Base-by-base conservation (phyloP, 768 basidiomycete genomes). In the Leccinum uliginosum region DNA sequence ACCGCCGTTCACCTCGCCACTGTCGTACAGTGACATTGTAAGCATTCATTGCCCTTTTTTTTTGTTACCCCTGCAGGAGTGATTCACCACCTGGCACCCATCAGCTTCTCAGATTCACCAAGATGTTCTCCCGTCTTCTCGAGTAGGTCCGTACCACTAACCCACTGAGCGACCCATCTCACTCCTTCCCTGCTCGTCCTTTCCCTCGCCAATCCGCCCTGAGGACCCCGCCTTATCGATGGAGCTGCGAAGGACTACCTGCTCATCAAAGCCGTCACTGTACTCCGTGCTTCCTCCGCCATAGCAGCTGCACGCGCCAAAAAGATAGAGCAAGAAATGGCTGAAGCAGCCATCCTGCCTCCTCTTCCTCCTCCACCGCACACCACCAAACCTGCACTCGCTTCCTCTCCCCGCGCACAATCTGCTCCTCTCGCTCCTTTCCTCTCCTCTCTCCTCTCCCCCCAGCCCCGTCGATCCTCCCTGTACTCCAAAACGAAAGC, bases 71-170 rank as follows among this genome's bases (percentile, higher is more conserved):
- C n/a, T 9, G 5, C 67, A n/a, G n/a, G n/a, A 90, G 86, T 89
- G 43, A 71, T 82, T 24, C 83, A 84, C 56, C n/a, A n/a, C n/a
- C n/a, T n/a, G n/a, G n/a, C 71, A 78, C 40, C 78, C 82, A 3
- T 78, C 84, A 9, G 75, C 79, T 85, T 0, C 75, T 88, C 57
- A 83, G 82, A 54, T 92, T 92, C 73, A 84, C 85, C 3, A 91
- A 92, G 67, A 73, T 93, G 4, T 75, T 89, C 44, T 82, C 87
- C 24, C 81, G 90, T 38, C 78, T 93, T 17, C 74, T 88, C 34
- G 86, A 89, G 56, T 87, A 92, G 75, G 91, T 74, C 77, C 12
- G 67, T 68, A 27, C 32, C 17, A n/a, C 15, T 9, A 24, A 14
- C 3, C 6, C 21, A 5, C 9, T 19, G n/a, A n/a, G n/a, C n/a